Base-by-base conservation (phyloP, 371 early-diverging fungal species). In the Cokeromyces recurvatus region DNA sequence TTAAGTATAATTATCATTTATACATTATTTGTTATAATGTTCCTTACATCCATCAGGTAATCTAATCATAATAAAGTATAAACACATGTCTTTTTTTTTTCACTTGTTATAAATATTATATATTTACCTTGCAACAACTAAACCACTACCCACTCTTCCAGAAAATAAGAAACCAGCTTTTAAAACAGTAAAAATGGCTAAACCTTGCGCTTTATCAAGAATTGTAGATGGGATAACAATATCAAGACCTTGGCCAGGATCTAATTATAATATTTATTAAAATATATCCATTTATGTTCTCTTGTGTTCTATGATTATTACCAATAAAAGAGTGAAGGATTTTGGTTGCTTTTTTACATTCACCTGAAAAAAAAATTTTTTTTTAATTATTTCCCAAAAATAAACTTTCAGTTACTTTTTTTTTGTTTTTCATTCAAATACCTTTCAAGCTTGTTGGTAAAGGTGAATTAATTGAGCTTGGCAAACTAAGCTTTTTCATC, bases 141-240 rank as follows among this genome's bases (percentile, higher is more conserved):
- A 61, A 3, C 97, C 97, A 6, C 91, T 78, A 12, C 97, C 97
- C 12, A 82, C 79, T 35, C 95, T 74, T 22, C 94, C 97, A 2
- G 91, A 87, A 77, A 91, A 95, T 24, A 92, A 63, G 53, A 94
- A 92, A 0, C 94, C 97, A 24, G 88, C 94, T 62, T 95, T 97
- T 50, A 95, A 56, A 9, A 97, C 94, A 0, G 90, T 85, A 52
- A 93, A 71, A 17, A 97, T 86, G 34, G 96, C 97, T 22, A 97
- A 75, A 2, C 96, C 97, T 55, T 89, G 89, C 32, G 95, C 94
- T 36, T 74, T 74, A 31, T 74, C 71, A 17, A 91, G 66, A 43
- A 89, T 85, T 22, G 73, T 59, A 0, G 71, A 52, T 32, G 92
- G 92, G 49, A 91, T 90, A 20, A 87, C 71, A 49, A 76, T 78